These are phyloP conservation scores for Solanum hybrid DNA, from an alignment of 305 asterid species.

Conservation along the genomic window DNA sequence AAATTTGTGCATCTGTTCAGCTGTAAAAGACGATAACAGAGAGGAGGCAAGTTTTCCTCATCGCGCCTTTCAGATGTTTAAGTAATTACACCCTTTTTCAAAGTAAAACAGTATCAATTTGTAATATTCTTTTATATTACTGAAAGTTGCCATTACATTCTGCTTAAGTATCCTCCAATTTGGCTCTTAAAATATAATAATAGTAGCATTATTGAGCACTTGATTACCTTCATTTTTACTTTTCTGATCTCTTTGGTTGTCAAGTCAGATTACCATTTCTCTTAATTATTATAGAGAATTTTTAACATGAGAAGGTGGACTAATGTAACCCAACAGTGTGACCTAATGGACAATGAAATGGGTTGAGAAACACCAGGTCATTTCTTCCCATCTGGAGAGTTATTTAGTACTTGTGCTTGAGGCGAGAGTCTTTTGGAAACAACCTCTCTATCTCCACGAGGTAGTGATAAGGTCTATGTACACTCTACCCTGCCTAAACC, in stretches of 20 bases:
- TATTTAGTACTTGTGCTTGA: not conserved
- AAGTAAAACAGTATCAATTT: not conserved
- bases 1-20: not conserved
- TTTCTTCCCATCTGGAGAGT: not conserved
- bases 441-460: not conserved
- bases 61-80: not conserved
- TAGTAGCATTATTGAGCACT: not conserved
- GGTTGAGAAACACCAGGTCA: not conserved
- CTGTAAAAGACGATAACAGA: conserved; percentile 3
- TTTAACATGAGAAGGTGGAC: not conserved
- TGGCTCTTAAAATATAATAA: not conserved
- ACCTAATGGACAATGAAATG: not conserved
- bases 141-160: not conserved
- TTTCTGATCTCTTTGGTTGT: not conserved
- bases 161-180: not conserved
- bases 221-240: not conserved
- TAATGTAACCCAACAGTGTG: not conserved
- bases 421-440: not conserved
- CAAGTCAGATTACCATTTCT: conserved; percentile 1
- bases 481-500: not conserved
- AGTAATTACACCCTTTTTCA: not conserved
- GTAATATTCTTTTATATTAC: not conserved
- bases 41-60: not conserved
- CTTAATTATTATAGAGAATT: too few species aligned
- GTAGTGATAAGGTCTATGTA: not conserved